Percentiles rank a stretch among this genome's conserved stretches.
These are phyloP conservation scores for Colletotrichum noveboracense DNA, from an alignment of 2,329 filamentous ascomycete genomes.

Conservation along the genomic window DNA sequence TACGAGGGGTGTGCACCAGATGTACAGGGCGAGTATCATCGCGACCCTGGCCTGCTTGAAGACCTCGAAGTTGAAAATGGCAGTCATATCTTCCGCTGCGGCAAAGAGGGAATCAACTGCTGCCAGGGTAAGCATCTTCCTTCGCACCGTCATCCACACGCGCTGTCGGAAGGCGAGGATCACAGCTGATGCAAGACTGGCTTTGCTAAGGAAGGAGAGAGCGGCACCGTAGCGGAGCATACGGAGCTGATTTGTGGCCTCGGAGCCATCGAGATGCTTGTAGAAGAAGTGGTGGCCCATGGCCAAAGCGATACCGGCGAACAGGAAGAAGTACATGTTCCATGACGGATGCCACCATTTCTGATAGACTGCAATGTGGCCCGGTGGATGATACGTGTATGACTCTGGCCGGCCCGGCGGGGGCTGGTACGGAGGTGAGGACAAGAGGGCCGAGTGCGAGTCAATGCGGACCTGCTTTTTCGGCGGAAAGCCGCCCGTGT, in stretches of 20 bases:
- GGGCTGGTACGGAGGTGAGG: not conserved
- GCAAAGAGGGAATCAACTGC: constrained; percentile 35
- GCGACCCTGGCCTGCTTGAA: constrained; percentile 36
- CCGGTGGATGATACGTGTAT: constrained; percentile 9
- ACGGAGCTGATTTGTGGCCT: constrained; percentile 34
- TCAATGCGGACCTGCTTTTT: constrained; percentile 8
- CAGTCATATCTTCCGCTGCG: constrained; percentile 34
- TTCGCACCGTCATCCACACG: constrained; percentile 26
- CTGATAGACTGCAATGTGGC: not conserved
- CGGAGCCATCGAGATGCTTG: constrained; percentile 30
- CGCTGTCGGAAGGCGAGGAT: constrained; percentile 29
- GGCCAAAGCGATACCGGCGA: constrained; percentile 35
- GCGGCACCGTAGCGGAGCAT: constrained; percentile 41
- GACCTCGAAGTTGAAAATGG: constrained; percentile 33
- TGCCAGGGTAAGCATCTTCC: constrained; percentile 23
- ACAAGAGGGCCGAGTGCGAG: constrained; percentile 13
- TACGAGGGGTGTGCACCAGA: constrained; percentile 43
- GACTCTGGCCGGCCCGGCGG: not conserved
- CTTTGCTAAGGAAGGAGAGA: constrained; percentile 41
- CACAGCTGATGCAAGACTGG: constrained; percentile 36
- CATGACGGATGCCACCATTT: constrained; percentile 40
- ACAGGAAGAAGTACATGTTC: constrained; percentile 38
- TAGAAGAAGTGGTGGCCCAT: constrained; percentile 42
- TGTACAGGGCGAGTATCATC: constrained; percentile 36
- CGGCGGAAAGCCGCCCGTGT: not conserved